Conservation (phyloP, 139 green algal species). For the Chlorella ohadii region DNA sequence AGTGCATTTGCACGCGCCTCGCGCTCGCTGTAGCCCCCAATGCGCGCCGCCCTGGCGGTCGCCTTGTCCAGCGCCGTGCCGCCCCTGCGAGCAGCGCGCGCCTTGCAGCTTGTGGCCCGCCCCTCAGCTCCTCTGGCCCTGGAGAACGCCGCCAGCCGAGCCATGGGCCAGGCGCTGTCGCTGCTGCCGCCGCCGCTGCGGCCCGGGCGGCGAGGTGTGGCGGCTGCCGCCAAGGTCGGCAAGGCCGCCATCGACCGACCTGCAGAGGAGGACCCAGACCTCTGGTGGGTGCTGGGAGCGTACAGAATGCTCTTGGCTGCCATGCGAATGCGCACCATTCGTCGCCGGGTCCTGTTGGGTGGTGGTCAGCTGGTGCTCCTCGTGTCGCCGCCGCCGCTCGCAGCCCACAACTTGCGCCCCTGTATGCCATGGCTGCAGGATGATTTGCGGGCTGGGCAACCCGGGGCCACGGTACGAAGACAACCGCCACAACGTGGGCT, state of each 20-base stretch:
- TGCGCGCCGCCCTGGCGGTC: no score
- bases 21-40: no score
- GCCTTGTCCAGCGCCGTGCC: no score
- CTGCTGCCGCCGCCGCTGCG: conserved; percentile 18
- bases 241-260: not conserved
- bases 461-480: conserved; percentile 75
- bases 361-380: not conserved
- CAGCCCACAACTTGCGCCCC: not conserved
- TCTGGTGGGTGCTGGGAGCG: conserved; percentile 35
- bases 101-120: no score
- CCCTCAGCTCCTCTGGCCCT: no score
- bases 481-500: conserved; percentile 92
- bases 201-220: not conserved
- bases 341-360: no score
- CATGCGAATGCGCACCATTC: no score
- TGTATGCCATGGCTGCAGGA: conserved; percentile 17
- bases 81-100: no score
- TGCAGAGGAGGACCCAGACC: conserved; percentile 18
- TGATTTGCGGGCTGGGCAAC: conserved; percentile 86
- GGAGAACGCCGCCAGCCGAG: no score
- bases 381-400: no score
- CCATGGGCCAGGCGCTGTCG: conserved; percentile 27
- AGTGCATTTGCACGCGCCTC: no score
- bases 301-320: not conserved
- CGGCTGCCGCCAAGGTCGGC: not conserved